Conservation (phyloP, 805 yeast genomes). For the Lipomyces anomalus region DNA sequence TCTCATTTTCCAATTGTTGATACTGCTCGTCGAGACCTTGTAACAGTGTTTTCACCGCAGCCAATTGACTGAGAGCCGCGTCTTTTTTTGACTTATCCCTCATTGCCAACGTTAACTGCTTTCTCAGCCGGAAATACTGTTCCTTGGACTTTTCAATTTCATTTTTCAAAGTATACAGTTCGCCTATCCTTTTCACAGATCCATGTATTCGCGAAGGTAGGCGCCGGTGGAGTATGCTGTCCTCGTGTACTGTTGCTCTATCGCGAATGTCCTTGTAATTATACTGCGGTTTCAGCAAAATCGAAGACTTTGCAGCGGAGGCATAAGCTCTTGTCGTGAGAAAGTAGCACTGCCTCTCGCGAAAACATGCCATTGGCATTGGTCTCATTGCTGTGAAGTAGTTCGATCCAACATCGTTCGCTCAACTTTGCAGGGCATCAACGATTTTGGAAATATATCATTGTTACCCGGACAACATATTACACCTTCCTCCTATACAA, state of each 20-base stretch:
- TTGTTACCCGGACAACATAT: too few relatives aligned
- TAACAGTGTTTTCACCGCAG: not conserved
- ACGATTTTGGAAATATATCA: too few relatives aligned
- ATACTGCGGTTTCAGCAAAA: not conserved
- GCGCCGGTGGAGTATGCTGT: not conserved
- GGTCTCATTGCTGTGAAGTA: too few relatives aligned
- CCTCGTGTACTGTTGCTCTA: not conserved
- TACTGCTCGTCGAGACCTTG: not conserved
- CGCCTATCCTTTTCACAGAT: not conserved
- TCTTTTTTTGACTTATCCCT: not conserved
- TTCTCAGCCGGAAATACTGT: not conserved
- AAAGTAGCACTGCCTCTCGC: too few relatives aligned
- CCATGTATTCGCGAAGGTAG: not conserved
- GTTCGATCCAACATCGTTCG: too few relatives aligned
- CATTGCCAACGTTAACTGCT: not conserved
- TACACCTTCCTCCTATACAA: too few relatives aligned
- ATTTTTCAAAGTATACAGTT: not conserved
- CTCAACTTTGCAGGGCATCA: too few relatives aligned
- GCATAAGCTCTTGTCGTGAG: too few relatives aligned
- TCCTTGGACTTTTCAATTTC: not conserved
- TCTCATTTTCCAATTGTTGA: not conserved
- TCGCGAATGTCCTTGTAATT: not conserved
- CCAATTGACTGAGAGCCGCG: not conserved
- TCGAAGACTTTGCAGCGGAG: too few relatives aligned
- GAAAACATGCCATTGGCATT: too few relatives aligned